phyloP scores from a whole-genome alignment of 495 filamentous ascomycete genomes.

The Aspergillus homomorphus region DNA sequence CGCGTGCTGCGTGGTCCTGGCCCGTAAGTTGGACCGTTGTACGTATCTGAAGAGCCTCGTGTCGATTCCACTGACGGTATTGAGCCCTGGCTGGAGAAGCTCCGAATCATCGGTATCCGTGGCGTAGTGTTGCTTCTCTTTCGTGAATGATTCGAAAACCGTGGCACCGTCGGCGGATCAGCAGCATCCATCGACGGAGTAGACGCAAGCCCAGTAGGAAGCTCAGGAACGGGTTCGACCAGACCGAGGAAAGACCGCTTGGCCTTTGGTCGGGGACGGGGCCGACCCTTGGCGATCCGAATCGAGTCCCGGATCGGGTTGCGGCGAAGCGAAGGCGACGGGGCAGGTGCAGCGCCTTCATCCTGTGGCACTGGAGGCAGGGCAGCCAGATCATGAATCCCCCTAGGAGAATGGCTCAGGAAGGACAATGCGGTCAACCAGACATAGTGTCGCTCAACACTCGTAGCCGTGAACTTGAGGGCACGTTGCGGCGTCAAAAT shows the following conservation, averaged over 20 bases:
- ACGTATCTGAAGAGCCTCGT: constrained; percentile 61
- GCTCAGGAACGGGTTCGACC: constrained; percentile 33
- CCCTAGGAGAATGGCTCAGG: constrained; percentile 78
- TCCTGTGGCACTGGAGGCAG: constrained; percentile 54
- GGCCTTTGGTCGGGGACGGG: constrained; percentile 47
- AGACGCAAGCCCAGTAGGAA: constrained; percentile 24
- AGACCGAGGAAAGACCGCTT: constrained; percentile 39
- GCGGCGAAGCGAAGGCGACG: constrained; percentile 48
- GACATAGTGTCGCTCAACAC: constrained; percentile 83
- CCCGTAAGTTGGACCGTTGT: constrained; percentile 25
- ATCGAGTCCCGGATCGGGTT: constrained; percentile 86
- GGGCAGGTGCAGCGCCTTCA: constrained; percentile 39
- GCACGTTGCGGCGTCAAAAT: constrained; percentile 91
- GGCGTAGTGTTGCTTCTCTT: constrained; percentile 84
- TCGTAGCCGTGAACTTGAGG: constrained; percentile 88
- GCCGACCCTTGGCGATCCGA: constrained; percentile 77
- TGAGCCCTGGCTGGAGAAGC: constrained; percentile 64
- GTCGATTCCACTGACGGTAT: constrained; percentile 39
- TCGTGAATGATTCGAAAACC: constrained; percentile 71
- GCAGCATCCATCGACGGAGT: constrained; percentile 49
- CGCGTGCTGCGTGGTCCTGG: constrained; percentile 35
- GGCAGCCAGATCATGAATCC: constrained; percentile 62
- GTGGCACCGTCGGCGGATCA: constrained; percentile 75
- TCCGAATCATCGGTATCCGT: constrained; percentile 68
- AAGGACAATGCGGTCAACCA: constrained; percentile 95